These are phyloP conservation scores for Talaromyces funiculosus DNA, from an alignment of 2,329 filamentous ascomycete genomes.

Conservation along the genomic window DNA sequence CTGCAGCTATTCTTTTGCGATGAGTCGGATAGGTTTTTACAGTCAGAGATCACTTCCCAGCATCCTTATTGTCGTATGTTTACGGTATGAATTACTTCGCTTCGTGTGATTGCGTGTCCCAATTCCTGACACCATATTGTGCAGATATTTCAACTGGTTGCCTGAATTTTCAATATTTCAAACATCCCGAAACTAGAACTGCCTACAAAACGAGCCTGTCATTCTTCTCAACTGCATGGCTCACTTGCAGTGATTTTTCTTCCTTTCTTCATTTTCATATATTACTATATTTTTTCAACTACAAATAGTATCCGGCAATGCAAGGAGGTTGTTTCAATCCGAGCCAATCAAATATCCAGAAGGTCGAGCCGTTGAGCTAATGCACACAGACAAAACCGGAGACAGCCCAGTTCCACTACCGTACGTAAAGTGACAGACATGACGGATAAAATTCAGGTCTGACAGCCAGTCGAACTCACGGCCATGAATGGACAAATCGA, in stretches of 20 bases:
- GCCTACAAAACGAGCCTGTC: no score
- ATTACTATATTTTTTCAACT: not conserved
- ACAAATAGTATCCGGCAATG: not conserved
- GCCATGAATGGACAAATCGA: not conserved
- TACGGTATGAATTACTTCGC: not conserved
- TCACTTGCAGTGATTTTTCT: no score
- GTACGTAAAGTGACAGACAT: not conserved
- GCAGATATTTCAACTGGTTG: not conserved
- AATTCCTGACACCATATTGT: not conserved
- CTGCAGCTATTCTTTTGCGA: not conserved
- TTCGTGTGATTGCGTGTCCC: not conserved
- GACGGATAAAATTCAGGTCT: not conserved
- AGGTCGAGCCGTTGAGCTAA: constrained; percentile 9
- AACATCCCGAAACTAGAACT: not conserved
- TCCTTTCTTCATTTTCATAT: no score
- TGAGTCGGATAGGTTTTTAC: not conserved
- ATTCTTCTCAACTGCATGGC: no score
- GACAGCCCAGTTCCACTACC: not conserved
- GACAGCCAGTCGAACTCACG: not conserved
- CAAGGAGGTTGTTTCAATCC: not conserved
- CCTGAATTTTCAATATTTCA: not conserved
- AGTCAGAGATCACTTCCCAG: not conserved
- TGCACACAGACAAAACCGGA: not conserved
- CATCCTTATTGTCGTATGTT: not conserved
- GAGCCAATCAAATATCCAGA: not conserved